These are phyloP conservation scores for cucumber (Cucumis sativus) DNA, from an alignment of 306 rosid genomes.

Conservation along the genomic window DNA sequence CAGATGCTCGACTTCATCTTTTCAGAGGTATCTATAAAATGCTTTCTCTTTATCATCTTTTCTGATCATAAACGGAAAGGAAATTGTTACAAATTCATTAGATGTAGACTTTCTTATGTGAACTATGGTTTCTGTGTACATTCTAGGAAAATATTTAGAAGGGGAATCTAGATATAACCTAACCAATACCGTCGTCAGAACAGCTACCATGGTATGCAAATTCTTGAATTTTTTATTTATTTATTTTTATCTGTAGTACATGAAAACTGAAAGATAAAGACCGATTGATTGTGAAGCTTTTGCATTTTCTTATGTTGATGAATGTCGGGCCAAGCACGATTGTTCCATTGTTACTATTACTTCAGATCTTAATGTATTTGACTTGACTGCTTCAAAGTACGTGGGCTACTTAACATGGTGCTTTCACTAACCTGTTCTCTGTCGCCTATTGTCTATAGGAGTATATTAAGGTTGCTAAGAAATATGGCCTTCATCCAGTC, in stretches of 20 bases:
- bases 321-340: background rate
- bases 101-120: constrained; percentile 4
- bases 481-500: constrained; percentile 60
- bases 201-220: constrained; percentile 45
- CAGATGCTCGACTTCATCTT: constrained; percentile 60
- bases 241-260: background rate
- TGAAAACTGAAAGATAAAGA: background rate
- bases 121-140: background rate
- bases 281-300: background rate
- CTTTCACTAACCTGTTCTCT: constrained; percentile 13
- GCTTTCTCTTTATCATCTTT: background rate
- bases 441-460: constrained; percentile 36
- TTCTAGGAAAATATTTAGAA: constrained; percentile 65
- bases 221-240: background rate
- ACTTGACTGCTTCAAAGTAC: background rate
- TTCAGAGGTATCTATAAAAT: constrained; percentile 43
- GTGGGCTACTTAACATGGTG: background rate
- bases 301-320: background rate
- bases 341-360: background rate
- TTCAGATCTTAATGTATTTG: background rate
- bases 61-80: background rate
- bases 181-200: constrained; percentile 31
- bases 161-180: constrained; percentile 84
- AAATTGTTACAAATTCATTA: background rate
- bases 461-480: constrained; percentile 41